These are phyloP conservation scores for Melaleuca alternifolia DNA, from an alignment of 345 rosid genomes.

Conservation along the genomic window DNA sequence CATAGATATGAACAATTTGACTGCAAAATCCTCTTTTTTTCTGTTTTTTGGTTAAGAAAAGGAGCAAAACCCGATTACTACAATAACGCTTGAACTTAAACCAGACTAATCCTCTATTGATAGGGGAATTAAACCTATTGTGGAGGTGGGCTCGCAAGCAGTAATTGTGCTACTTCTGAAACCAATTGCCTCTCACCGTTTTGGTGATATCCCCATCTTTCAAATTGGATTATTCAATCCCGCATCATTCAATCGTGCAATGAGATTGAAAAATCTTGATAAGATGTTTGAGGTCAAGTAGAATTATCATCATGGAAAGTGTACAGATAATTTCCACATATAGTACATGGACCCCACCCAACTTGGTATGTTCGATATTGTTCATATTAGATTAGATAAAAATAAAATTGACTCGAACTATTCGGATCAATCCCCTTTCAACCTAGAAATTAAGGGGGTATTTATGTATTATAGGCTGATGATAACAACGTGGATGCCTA, in stretches of 20 bases:
- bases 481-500: background rate
- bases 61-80: too few relatives aligned
- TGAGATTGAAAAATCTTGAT: background rate
- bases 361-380: rapidly evolving
- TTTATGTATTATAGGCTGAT: background rate
- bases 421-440: background rate
- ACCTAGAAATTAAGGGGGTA: background rate
- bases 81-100: too few relatives aligned
- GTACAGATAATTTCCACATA: background rate
- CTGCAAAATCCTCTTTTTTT: background rate
- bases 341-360: rapidly evolving
- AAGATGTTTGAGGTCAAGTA: rapidly evolving
- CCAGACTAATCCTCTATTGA: too few relatives aligned
- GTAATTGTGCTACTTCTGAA: too few relatives aligned
- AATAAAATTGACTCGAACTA: background rate
- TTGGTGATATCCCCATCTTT: too few relatives aligned
- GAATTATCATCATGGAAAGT: rapidly evolving
- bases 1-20: background rate
- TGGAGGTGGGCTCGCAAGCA: too few relatives aligned
- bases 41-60: too few relatives aligned
- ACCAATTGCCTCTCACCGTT: too few relatives aligned
- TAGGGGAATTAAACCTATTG: too few relatives aligned
- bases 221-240: too few relatives aligned
- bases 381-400: background rate
- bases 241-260: too few relatives aligned